A percentile compares a stretch with the other conserved stretches of the same genome.
phyloP scores from a whole-genome alignment of 148 eudicot species.

The Polygonum maritimum region DNA sequence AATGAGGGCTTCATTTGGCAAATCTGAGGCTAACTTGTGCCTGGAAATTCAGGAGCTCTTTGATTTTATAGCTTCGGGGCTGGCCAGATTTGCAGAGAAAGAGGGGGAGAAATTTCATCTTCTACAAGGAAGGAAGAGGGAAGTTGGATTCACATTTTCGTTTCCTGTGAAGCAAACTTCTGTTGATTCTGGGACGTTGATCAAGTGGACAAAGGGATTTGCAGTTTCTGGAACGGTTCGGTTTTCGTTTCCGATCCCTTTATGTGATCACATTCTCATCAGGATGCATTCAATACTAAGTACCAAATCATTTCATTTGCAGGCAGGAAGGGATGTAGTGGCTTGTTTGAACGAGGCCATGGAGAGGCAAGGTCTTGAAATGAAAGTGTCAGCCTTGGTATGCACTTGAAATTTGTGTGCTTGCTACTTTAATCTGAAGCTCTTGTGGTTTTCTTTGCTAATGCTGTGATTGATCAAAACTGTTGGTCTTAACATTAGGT shows the following conservation, averaged over 20 bases:
- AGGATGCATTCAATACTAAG: not conserved
- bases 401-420: not conserved
- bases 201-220: conserved; percentile 89
- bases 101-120: conserved; percentile 41
- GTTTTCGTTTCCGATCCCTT: not conserved
- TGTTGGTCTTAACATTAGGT: conserved; percentile 33
- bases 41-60: conserved; percentile 44
- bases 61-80: conserved; percentile 57
- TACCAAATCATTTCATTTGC: not conserved
- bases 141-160: conserved; percentile 77
- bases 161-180: conserved; percentile 79
- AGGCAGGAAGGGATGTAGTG: conserved; percentile 71
- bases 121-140: conserved; percentile 43
- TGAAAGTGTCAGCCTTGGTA: conserved; percentile 78
- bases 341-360: conserved; percentile 63
- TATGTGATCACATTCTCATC: not conserved
- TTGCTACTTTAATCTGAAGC: not conserved
- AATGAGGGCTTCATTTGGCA: not conserved
- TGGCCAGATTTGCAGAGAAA: conserved; percentile 45
- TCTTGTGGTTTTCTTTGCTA: not conserved
- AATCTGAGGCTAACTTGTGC: not conserved
- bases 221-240: conserved; percentile 29
- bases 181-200: conserved; percentile 59
- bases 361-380: conserved; percentile 50
- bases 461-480: not conserved